Base-by-base conservation (phyloP, 2,329 filamentous ascomycete species). In the Trichoderma brevicompactum region DNA sequence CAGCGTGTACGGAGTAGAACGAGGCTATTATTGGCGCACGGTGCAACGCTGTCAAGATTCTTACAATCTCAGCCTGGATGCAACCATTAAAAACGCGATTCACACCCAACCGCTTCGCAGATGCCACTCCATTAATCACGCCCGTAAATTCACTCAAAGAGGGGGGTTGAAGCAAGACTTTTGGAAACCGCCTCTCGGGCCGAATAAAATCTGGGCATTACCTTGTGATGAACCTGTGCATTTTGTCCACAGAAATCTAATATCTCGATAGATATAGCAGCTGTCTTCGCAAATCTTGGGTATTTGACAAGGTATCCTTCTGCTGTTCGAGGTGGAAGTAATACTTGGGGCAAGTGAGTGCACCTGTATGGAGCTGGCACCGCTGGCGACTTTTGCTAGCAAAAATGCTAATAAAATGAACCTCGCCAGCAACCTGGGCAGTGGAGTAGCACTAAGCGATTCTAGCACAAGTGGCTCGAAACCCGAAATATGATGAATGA, bases 111-210 rank as follows among this genome's bases (percentile, higher is more conserved):
- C 40, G 40, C 23, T 28, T 28, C 23, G 4, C 13, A 44, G 38
- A 43, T 62, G 38, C 44, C 8, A n/a, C 40, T 54, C 49, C 38
- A 19, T 46, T 44, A 15, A 46, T 12, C 49, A 54, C 60, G 17
- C 36, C 49, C 60, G 54, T 44, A 63, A 63, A 63, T 63, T 63
- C 60, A 63, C 60, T 63, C 60, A 63, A 53, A 62, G 60, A 63
- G 60, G 49, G 41, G 56, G 34, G 19, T 23, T 28, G 23, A 17
- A 19, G n/a, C 9, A 34, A 44, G 40, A 28, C 23, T 28, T 28
- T 28, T 28, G 5, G 23, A 28, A 28, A 34, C 48, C 48, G 10
- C n/a, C 12, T 38, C 60, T 63, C 60, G 60, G 60, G 48, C 60
- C 60, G 60, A 63, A 63, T 63, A 28, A 53, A 19, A n/a, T 53